These are phyloP conservation scores for Fusarium sp. DNA, from an alignment of 2,329 filamentous ascomycete species.

Conservation along the genomic window DNA sequence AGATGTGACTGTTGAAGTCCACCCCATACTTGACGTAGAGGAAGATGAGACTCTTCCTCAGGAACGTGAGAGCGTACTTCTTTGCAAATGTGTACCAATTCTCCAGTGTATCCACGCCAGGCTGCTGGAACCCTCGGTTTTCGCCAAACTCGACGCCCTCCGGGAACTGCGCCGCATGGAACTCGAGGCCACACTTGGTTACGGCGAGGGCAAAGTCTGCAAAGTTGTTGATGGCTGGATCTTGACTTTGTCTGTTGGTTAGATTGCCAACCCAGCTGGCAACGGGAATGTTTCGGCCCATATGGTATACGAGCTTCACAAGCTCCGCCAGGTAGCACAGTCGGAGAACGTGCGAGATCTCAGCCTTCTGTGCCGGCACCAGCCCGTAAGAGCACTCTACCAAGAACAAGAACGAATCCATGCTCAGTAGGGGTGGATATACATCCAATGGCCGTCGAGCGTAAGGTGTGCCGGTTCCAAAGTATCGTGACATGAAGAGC, in stretches of 20 bases:
- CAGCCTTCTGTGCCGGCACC: constrained; percentile 70
- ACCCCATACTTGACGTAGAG: constrained; percentile 89
- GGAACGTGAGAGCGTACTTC: constrained; percentile 87
- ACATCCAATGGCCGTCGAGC: constrained; percentile 54
- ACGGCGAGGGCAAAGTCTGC: constrained; percentile 62
- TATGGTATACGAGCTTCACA: constrained; percentile 75
- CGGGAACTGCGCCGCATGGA: constrained; percentile 46
- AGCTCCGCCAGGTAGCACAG: constrained; percentile 92
- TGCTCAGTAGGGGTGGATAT: constrained; percentile 66
- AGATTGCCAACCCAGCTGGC: constrained; percentile 59
- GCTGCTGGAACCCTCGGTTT: constrained; percentile 63
- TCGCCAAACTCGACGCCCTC: constrained; percentile 42
- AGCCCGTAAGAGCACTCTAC: constrained; percentile 78
- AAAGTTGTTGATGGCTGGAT: constrained; percentile 62
- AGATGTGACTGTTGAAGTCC: constrained; percentile 77
- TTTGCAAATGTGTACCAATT: constrained; percentile 69
- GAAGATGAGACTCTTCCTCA: constrained; percentile 84
- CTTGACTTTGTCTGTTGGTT: constrained; percentile 52
- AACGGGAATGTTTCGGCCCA: constrained; percentile 62
- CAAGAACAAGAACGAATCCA: constrained; percentile 81
- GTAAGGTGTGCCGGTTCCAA: constrained; percentile 53
- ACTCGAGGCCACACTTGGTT: constrained; percentile 55
- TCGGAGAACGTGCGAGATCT: constrained; percentile 79
- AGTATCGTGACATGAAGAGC: constrained; percentile 71
- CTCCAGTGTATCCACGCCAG: constrained; percentile 60